A percentile compares a stretch with the other conserved stretches of the same genome.
Conservation (phyloP, 2,329 filamentous ascomycete species). For the Talaromyces sp. region DNA sequence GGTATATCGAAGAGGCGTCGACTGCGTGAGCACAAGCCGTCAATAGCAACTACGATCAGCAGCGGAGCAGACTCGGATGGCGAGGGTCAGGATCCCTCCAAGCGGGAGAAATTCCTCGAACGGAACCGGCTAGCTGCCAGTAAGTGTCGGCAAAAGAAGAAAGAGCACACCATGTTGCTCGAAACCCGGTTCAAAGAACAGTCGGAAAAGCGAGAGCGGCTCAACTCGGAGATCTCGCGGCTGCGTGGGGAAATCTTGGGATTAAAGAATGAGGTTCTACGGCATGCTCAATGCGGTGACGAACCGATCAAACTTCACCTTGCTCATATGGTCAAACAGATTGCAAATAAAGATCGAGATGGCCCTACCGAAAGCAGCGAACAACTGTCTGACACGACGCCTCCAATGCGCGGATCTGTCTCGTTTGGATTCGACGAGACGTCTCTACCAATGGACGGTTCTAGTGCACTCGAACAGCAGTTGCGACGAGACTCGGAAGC, state of each 20-base stretch:
- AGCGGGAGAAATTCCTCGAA: constrained; percentile 53
- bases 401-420: constrained; percentile 18
- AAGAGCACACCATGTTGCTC: constrained; percentile 53
- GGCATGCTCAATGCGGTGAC: constrained; percentile 38
- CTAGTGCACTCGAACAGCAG: constrained; percentile 27
- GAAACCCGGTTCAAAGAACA: constrained; percentile 41
- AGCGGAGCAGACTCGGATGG: constrained; percentile 26
- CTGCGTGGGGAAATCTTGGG: constrained; percentile 37
- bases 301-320: constrained; percentile 37
- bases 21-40: constrained; percentile 19
- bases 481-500: constrained; percentile 30
- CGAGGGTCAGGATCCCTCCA: constrained; percentile 28
- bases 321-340: constrained; percentile 37
- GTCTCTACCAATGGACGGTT: constrained; percentile 27
- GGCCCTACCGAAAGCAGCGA: constrained; percentile 13
- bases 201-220: constrained; percentile 31
- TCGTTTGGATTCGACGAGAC: constrained; percentile 35
- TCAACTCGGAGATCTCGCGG: constrained; percentile 33
- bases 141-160: constrained; percentile 62
- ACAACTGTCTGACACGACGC: neutral
- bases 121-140: constrained; percentile 58
- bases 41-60: constrained; percentile 20
- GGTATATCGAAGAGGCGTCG: constrained; percentile 22
- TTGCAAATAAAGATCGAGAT: constrained; percentile 28
- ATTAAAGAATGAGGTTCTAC: constrained; percentile 40